Conservation (phyloP, 306 rosid genomes). For the Senna tora region DNA sequence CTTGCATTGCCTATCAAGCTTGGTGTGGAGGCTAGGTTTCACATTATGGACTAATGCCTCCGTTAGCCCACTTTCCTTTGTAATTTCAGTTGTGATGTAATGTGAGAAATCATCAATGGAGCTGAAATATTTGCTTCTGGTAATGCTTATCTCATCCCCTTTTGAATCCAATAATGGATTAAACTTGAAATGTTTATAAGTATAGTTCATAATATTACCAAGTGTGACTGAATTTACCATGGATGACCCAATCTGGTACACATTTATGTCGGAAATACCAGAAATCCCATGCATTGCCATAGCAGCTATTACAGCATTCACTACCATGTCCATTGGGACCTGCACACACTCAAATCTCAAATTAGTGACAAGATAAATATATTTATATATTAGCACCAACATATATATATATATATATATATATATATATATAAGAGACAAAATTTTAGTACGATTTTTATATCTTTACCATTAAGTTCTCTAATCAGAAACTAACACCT, state of each 20-base stretch:
- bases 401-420: too few relatives aligned
- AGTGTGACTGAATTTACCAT: neutral
- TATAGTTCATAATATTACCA: neutral
- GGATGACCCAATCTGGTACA: slow-evolving; percentile 12
- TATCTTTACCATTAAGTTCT: too few relatives aligned
- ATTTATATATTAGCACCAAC: too few relatives aligned
- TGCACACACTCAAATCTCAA: too few relatives aligned
- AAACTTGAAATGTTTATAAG: neutral
- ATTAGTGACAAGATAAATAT: too few relatives aligned
- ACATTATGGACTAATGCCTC: too few relatives aligned
- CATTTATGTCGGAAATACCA: neutral
- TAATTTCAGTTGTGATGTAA: neutral
- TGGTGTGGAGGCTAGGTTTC: too few relatives aligned
- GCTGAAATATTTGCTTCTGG: neutral
- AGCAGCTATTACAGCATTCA: slow-evolving; percentile 20
- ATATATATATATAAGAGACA: too few relatives aligned
- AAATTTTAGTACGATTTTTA: too few relatives aligned
- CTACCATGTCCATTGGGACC: slow-evolving; percentile 24
- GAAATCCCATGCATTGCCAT: slow-evolving; percentile 9
- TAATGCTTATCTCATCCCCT: neutral
- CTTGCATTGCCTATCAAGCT: too few relatives aligned
- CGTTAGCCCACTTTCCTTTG: too few relatives aligned
- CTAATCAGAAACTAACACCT: too few relatives aligned
- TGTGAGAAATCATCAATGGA: neutral
- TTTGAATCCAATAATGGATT: neutral